These are phyloP conservation scores for Trichoderma reesei DNA, from an alignment of 495 filamentous ascomycete genomes.

Conservation along the genomic window DNA sequence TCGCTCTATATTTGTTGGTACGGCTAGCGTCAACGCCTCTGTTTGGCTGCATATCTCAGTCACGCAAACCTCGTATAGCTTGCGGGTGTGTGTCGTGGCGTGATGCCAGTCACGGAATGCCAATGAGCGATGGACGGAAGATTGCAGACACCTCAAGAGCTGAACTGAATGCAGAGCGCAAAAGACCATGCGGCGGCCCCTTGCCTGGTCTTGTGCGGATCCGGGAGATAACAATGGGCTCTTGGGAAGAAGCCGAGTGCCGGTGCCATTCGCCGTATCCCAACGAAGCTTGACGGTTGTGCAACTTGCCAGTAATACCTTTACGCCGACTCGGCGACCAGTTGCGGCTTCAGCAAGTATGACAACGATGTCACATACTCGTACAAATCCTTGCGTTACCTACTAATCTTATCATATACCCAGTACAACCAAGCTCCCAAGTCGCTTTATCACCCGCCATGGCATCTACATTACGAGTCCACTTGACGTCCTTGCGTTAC, in stretches of 20 bases:
- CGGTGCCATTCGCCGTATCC: no score
- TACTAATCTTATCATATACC: not conserved
- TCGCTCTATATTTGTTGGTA: not conserved
- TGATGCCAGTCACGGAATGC: not conserved
- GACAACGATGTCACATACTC: not conserved
- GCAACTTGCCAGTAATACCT: no score
- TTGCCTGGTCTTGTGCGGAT: no score
- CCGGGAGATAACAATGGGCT: no score
- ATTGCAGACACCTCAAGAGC: no score
- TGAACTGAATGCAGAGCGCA: no score
- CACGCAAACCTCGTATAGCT: not conserved
- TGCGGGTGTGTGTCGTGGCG: not conserved
- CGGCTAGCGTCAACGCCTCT: not conserved
- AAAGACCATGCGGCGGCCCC: no score
- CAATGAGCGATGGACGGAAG: no score
- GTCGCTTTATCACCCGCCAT: not conserved
- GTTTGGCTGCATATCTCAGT: not conserved
- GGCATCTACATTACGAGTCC: not conserved
- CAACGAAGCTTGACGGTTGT: not conserved
- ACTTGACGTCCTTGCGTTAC: not conserved
- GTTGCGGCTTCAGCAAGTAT: no score
- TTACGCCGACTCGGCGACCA: not conserved
- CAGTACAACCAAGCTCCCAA: not conserved
- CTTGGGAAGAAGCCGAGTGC: no score
- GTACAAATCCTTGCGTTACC: not conserved